Evolutionary conservation across 2,329 filamentous ascomycete species (phyloP).

Genomic region (Fusarium beomiforme): DNA sequence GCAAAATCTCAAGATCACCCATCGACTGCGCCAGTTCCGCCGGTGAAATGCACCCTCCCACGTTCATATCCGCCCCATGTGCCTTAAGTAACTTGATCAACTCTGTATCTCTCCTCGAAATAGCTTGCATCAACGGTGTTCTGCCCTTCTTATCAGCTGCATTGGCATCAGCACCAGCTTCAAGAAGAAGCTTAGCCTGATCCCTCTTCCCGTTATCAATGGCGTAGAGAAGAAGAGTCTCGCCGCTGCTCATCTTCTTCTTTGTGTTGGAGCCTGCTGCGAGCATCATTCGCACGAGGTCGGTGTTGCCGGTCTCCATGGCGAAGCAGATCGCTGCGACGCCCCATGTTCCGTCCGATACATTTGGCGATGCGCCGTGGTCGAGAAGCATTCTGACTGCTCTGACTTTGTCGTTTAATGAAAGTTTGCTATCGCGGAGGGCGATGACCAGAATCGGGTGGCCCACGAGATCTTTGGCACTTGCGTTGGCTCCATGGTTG

Average conservation of each 20-base stretch:
- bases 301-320: constrained; percentile 39
- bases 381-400: constrained; percentile 46
- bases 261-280: constrained; percentile 42
- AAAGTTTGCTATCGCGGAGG: constrained; percentile 41
- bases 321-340: constrained; percentile 39
- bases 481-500: constrained; percentile 47
- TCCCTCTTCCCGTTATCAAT: constrained; percentile 40
- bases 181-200: constrained; percentile 41
- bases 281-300: constrained; percentile 44
- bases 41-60: constrained; percentile 29
- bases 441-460: constrained; percentile 47
- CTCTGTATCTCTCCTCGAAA: constrained; percentile 41
- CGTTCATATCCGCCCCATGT: constrained; percentile 42
- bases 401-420: constrained; percentile 40
- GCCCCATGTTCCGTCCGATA: constrained; percentile 36
- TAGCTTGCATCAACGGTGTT: constrained; percentile 48
- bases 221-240: constrained; percentile 47
- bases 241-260: constrained; percentile 42
- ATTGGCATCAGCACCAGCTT: constrained; percentile 49
- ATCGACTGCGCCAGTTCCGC: constrained; percentile 41
- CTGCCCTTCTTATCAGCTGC: constrained; percentile 44
- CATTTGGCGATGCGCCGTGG: constrained; percentile 47
- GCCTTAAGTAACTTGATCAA: constrained; percentile 44
- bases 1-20: constrained; percentile 40
- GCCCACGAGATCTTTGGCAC: constrained; percentile 46